Base-by-base conservation (phyloP, 805 yeast species). In the Naumovozyma dairenensis region DNA sequence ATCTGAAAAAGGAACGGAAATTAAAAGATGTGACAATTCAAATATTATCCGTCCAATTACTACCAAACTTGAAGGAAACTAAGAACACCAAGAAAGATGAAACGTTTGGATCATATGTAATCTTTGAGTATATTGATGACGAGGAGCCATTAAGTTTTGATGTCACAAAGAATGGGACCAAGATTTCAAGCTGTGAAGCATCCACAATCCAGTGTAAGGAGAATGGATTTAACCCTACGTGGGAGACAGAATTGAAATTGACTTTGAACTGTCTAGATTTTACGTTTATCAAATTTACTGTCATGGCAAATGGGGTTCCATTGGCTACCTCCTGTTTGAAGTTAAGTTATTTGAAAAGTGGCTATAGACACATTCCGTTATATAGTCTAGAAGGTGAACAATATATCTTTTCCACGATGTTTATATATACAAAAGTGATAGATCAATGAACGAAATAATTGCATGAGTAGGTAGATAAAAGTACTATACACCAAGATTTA, bases 151-250 rank as follows among this genome's bases (percentile, higher is more conserved):
- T 41, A 9, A 12, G n/a, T 12, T 14, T 24, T 10, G 29, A 32
- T 5, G 35, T 48, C 1, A 8, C 24, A 5, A 28, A 32, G n/a
- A 53, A 52, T 20, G 58, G 59, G 6, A 28, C 32, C 4, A 36
- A 32, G 15, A n/a, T 40, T 3, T 36, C 46, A 5, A 37, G 21
- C 4, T 33, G 38, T 1, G 42, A 41, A 8, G 44, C 43, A 7
- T 27, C 45, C 2, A 61, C 69, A 0, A 42, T 39, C 8, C 32
- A 44, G 4, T 69, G 80, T 1, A 50, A 55, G 5, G 75, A 73
- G 32, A 86, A 87, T 57, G 96, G 96, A 0, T 84, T 83, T 59
- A 85, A 82, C 49, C 96, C 96, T 0, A 57, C 69, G 5, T 89
- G 96, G 96, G 73, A 78, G 40, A 66, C 69, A 32, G 53, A 50